A percentile compares a stretch with the other conserved stretches of the same genome.
These are phyloP conservation scores for Phyllosticta ampelicida DNA, from an alignment of 2,329 filamentous ascomycete genomes.

Conservation along the genomic window DNA sequence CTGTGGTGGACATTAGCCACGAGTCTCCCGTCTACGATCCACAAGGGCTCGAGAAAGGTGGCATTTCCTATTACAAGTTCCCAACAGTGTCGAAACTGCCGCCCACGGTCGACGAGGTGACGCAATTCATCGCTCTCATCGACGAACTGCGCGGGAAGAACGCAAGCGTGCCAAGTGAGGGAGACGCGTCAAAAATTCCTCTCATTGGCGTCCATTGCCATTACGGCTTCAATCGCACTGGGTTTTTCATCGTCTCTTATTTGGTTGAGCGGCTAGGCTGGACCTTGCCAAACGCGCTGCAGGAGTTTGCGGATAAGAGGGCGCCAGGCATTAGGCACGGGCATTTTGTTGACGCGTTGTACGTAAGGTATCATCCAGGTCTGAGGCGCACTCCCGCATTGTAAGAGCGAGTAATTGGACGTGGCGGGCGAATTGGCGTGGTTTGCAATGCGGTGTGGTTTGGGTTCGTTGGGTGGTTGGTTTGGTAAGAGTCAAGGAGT, in stretches of 20 bases:
- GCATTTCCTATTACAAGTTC: conserved; percentile 58
- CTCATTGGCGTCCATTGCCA: conserved; percentile 83
- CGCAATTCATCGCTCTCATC: conserved; percentile 48
- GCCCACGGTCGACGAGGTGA: conserved; percentile 52
- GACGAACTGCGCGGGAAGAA: conserved; percentile 31
- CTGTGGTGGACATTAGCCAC: conserved; percentile 84
- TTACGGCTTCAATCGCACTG: conserved; percentile 90
- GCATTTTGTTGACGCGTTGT: conserved; percentile 77
- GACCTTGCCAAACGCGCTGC: conserved; percentile 63
- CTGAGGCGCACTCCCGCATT: conserved; percentile 13
- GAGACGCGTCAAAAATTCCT: conserved; percentile 30
- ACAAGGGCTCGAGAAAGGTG: conserved; percentile 32
- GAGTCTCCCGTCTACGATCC: conserved; percentile 86
- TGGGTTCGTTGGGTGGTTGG: background rate
- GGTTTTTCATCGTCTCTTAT: conserved; percentile 83
- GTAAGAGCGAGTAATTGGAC: conserved; percentile 2
- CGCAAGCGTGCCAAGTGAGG: conserved; percentile 1
- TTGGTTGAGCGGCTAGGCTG: conserved; percentile 72
- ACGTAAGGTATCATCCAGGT: conserved; percentile 53
- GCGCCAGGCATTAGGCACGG: conserved; percentile 80
- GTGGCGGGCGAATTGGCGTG: background rate
- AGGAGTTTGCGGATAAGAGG: conserved; percentile 60
- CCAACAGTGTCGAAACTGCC: conserved; percentile 88
- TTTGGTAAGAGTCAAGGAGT: background rate
- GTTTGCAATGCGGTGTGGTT: background rate